Percentiles rank a stretch among this genome's conserved stretches.
phyloP scores from a whole-genome alignment of 1,284 basidiomycete genomes.

The Heliocybe sulcata region DNA sequence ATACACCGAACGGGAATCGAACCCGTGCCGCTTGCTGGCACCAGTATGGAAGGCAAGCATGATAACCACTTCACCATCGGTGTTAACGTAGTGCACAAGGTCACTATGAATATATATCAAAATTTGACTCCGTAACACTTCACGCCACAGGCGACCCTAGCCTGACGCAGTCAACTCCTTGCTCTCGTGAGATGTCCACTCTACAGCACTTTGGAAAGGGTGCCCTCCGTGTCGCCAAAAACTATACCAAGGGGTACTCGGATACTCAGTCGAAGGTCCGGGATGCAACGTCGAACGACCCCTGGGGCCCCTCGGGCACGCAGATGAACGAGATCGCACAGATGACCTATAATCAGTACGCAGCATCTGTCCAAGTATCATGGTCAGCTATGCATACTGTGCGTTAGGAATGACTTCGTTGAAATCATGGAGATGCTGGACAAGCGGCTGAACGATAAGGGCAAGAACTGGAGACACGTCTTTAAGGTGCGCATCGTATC shows the following conservation, averaged over 20 bases:
- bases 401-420: slow-evolving; percentile 85
- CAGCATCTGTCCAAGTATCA: slow-evolving; percentile 12
- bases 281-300: slow-evolving; percentile 99
- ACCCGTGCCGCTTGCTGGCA: slow-evolving; percentile 65
- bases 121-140: background rate
- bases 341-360: slow-evolving; percentile 95
- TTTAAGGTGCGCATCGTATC: slow-evolving; percentile 70
- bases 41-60: slow-evolving; percentile 85
- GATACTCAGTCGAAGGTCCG: slow-evolving; percentile 93
- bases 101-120: too few relatives aligned
- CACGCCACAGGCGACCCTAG: background rate
- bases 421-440: slow-evolving; percentile 99
- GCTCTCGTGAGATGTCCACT: slow-evolving; percentile 20
- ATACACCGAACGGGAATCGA: slow-evolving; percentile 50
- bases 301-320: slow-evolving; percentile 96
- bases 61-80: slow-evolving; percentile 80
- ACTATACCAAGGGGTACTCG: slow-evolving; percentile 94
- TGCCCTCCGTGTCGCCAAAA: slow-evolving; percentile 84
- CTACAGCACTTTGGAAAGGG: slow-evolving; percentile 74
- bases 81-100: too few relatives aligned
- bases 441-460: slow-evolving; percentile 98
- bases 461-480: slow-evolving; percentile 99
- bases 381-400: background rate
- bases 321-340: slow-evolving; percentile 99
- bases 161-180: background rate